Base-by-base conservation (phyloP, 2,329 filamentous ascomycete species). In the Pseudogymnoascus sp. region DNA sequence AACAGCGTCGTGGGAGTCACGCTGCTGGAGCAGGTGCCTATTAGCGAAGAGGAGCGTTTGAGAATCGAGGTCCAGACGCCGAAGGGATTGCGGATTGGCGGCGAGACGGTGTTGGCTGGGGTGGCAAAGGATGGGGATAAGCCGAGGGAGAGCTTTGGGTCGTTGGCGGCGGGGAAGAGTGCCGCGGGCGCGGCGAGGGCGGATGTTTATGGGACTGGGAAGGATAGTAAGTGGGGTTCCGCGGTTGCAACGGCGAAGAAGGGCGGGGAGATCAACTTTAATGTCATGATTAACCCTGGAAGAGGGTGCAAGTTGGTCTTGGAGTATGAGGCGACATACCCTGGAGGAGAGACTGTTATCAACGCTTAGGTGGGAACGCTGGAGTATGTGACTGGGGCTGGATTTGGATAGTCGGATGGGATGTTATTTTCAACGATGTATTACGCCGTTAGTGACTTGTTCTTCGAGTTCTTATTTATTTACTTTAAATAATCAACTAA, bases 321-420 rank as follows among this genome's bases (percentile, higher is more conserved):
- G 64, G 84, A 86, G 74, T 89, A 89, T 73, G 80, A 83, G 65
- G 80, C 86, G 16, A 79, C 78, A 21, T 76, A 83, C 67, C 86
- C 86, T 1, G 73, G 73, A 14, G 80, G 79, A 7, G 81, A 85
- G 65, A 71, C 67, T 6, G 76, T 79, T 59, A 63, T 74, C 61
- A 65, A 65, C 64, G 67, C 42, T 38, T 63, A 65, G 21, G 42
- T 31, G 33, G 33, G 19, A 19, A 31, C 8, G 10, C n/a, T 31
- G 26, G 26, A 19, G 6, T 11, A 56, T 31, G 47, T 13, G 10
- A 1, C 5, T 13, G 47, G 47, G 47, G n/a, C n/a, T 31, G 26
- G 47, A 19, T 19, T 56, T 31, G 26, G 26, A 26, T 31, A 31
- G 31, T 19, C 8, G 26, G 26, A 13, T 16, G 47, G 47, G 26